Conservation (phyloP, 345 rosid genomes). For the Microthlaspi erraticum region DNA sequence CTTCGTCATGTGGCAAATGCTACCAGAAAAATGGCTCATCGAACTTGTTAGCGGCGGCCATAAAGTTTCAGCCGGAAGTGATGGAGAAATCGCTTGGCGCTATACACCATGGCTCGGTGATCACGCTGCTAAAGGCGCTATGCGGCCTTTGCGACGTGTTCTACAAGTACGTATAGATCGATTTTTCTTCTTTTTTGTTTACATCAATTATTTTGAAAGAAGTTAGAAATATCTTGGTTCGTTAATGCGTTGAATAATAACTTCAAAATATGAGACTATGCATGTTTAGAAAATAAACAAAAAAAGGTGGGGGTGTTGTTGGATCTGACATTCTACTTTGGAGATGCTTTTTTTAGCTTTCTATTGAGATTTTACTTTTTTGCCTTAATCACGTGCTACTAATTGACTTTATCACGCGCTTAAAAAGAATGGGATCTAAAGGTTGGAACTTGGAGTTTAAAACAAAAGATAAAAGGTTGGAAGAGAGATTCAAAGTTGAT, state of each 20-base stretch:
- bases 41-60: conserved; percentile 81
- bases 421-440: conserved; percentile 11
- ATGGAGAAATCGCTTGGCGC: conserved; percentile 90
- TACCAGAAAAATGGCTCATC: conserved; percentile 87
- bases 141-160: conserved; percentile 90
- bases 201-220: neutral
- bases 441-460: too few species aligned
- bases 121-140: conserved; percentile 85
- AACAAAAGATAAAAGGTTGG: too few species aligned
- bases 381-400: conserved; percentile 42
- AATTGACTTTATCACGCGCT: conserved; percentile 36
- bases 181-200: neutral
- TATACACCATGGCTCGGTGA: conserved; percentile 92
- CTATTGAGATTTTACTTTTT: conserved; percentile 7
- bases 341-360: conserved; percentile 31
- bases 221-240: too few species aligned
- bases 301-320: conserved; percentile 12
- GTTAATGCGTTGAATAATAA: too few species aligned
- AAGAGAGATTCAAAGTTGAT: conserved; percentile 33
- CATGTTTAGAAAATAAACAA: too few species aligned
- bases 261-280: too few species aligned
- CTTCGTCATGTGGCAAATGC: conserved; percentile 99
- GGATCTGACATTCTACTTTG: conserved; percentile 43
- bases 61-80: conserved; percentile 86
- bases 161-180: conserved; percentile 67